phyloP scores from a whole-genome alignment of 345 rosid species.

The Bruguiera parviflora region DNA sequence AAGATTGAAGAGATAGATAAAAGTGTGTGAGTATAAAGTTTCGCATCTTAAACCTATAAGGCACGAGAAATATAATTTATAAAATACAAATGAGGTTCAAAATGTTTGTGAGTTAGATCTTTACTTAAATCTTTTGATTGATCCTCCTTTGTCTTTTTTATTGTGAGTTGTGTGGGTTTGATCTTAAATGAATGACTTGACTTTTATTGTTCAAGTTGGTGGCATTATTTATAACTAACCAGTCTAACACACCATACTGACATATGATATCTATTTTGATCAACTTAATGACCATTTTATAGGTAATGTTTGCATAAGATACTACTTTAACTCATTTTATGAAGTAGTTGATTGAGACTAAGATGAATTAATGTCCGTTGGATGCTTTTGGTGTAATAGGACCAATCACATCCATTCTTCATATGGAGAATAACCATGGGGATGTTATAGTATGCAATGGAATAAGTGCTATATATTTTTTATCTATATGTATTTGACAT shows the following conservation, averaged over 20 bases:
- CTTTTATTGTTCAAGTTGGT: not conserved
- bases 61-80: too few species aligned
- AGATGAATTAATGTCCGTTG: not conserved
- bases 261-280: not conserved
- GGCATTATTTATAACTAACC: not conserved
- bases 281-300: not conserved
- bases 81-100: too few species aligned
- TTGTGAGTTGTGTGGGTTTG: too few species aligned
- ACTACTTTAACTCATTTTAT: not conserved
- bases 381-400: not conserved
- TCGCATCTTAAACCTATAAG: too few species aligned
- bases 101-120: too few species aligned
- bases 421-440: not conserved
- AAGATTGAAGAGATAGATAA: too few species aligned
- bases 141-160: too few species aligned
- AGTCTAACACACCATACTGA: not conserved
- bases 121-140: too few species aligned
- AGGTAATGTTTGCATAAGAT: not conserved
- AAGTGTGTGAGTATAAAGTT: too few species aligned
- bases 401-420: not conserved
- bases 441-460: not conserved
- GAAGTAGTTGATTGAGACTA: not conserved
- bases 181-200: too few species aligned
- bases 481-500: too few species aligned
- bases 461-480: not conserved